phyloP scores from a whole-genome alignment of 345 rosid genomes.

The Populus tremula region DNA sequence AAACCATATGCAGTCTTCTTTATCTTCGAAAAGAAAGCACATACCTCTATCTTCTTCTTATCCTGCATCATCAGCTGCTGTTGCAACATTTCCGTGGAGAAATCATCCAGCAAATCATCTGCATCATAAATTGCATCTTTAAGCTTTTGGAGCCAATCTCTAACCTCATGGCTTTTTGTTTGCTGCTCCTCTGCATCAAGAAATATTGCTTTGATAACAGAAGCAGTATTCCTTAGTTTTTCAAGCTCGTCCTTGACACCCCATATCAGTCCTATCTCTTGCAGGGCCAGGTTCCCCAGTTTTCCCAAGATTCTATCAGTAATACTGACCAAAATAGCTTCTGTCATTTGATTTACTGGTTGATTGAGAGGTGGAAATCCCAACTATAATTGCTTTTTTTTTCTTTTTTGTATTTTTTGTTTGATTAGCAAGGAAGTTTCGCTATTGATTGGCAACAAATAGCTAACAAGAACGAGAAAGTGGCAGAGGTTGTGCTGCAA shows the following conservation, averaged over 20 bases:
- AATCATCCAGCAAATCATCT: slow-evolving; percentile 10
- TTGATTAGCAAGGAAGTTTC: too few relatives aligned
- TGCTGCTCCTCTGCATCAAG: slow-evolving; percentile 18
- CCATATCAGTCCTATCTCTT: neutral
- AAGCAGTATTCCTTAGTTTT: slow-evolving; percentile 7
- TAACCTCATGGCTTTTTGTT: slow-evolving; percentile 10
- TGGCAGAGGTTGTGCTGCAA: too few relatives aligned
- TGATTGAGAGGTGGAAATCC: neutral
- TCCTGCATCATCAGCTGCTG: neutral
- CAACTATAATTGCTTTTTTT: neutral
- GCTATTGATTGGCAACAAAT: too few relatives aligned
- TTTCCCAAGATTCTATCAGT: slow-evolving; percentile 1
- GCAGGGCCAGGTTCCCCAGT: neutral
- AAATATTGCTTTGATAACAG: slow-evolving; percentile 16
- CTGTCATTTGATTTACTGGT: slow-evolving; percentile 6
- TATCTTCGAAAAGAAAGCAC: neutral
- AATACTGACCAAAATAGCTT: slow-evolving; percentile 5
- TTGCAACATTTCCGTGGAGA: slow-evolving; percentile 6
- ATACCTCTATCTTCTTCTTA: neutral
- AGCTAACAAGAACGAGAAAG: too few relatives aligned
- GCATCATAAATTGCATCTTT: slow-evolving; percentile 19
- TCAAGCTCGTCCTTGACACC: slow-evolving; percentile 9
- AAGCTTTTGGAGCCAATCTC: slow-evolving; percentile 14
- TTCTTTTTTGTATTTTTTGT: too few relatives aligned
- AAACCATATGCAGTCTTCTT: neutral